Base-by-base conservation (phyloP, 2,329 filamentous ascomycete species). In the Alternaria longipes region DNA sequence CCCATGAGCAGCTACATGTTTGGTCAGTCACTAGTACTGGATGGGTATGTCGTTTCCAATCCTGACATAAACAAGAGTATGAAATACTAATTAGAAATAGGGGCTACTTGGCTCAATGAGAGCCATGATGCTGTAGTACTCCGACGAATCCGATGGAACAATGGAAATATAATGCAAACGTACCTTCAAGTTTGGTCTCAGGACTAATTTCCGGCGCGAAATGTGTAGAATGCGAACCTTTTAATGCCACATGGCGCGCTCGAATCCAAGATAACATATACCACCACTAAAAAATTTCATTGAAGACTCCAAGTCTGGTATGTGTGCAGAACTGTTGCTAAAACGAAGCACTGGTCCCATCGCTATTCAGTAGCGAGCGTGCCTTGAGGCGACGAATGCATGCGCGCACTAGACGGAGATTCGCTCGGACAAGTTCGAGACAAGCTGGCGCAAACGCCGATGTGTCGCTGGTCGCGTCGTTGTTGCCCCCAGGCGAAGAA, bases 1-100 rank as follows among this genome's bases (percentile, higher is more conserved):
- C 61, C 61, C 30, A 56, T 58, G 54, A 58, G 53, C 38, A 64
- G 61, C 54, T 64, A 61, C 45, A 61, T 61, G 58, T 61, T 55
- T 52, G 61, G 54, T 24, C 57, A 60, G 41, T 56, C 60, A 30
- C 40, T 63, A 22, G 56, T 63, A 12, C 18, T 63, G 26, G 60
- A 63, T 60, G 60, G 60, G 57, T 60, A 63, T 46, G 57, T 57
- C 40, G 16, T n/a, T 7, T 28, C 34, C 38, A 32, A 30, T 8
- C 24, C 7, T 22, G 30, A 9, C 3, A 26, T 26, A 24, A 14
- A 4, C 24, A 26, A 59, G 28, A 41, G 9, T 5, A 54, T 40
- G 32, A 26, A 40, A 14, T n/a, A 26, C 56, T 59, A 41, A 59
- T 9, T 16, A 7, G 16, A 1, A 14, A 42, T n/a, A 59, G 56